Percentiles rank a stretch among this genome's conserved stretches.
Evolutionary conservation across 129 eudicot genomes (phyloP).

Genomic region (Saposhnikovia divaricata): DNA sequence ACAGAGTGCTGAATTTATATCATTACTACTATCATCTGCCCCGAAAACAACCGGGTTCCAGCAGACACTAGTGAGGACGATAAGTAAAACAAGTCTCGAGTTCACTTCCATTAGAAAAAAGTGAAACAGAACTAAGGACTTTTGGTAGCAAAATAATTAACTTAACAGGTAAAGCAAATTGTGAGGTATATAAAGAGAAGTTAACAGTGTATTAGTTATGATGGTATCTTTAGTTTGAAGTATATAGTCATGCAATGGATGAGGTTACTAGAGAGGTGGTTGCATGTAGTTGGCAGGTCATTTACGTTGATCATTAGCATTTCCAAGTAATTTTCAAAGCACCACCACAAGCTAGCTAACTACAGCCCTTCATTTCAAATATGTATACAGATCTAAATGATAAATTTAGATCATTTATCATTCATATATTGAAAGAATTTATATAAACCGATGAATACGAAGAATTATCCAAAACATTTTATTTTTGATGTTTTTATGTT

Average conservation of each 20-base stretch:
- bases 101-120: neutral
- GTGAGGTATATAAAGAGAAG: neutral
- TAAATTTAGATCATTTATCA: too few relatives aligned
- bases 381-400: neutral
- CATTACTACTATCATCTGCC: neutral
- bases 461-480: too few relatives aligned
- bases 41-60: neutral
- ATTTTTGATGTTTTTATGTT: too few relatives aligned
- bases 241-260: neutral
- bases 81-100: neutral
- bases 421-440: too few relatives aligned
- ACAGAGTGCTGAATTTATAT: slow-evolving; percentile 15
- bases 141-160: neutral
- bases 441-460: too few relatives aligned
- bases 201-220: neutral
- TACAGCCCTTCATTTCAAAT: neutral
- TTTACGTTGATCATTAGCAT: neutral
- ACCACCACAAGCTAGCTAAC: neutral
- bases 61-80: neutral
- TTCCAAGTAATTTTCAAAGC: neutral
- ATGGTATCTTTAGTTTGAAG: neutral
- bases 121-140: neutral
- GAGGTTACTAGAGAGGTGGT: neutral
- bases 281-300: slow-evolving; percentile 4
- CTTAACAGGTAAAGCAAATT: neutral